Base-by-base conservation (phyloP, 2,329 filamentous ascomycete species). In the Ophiostoma pallidulum region DNA sequence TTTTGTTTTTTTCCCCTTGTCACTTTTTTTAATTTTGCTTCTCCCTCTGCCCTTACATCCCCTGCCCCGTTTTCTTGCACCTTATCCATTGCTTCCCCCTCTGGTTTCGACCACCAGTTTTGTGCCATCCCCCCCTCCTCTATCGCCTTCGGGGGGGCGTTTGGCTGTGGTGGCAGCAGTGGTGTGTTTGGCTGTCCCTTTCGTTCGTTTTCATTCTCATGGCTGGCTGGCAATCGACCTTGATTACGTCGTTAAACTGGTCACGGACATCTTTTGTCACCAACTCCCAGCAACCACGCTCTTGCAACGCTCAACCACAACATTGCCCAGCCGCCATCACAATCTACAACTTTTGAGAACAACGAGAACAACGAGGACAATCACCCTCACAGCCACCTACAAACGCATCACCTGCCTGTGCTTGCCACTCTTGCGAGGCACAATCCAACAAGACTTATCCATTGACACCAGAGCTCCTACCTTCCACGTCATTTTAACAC, bases 161-260 rank as follows among this genome's bases (percentile, higher is more conserved):
- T n/a, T n/a, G n/a, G 24, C 5, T 28, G 24, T 10, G 24, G 24
- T 28, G 5, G 5, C 10, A 10, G 24, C 24, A 10, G 24, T 28
- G 24, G 24, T 28, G 24, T 10, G 24, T 28, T 28, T 28, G 24
- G 24, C 24, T 66, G 52, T 77, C 24, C 18, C n/a, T 16, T 32
- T n/a, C n/a, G n/a, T n/a, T n/a, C n/a, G n/a, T n/a, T n/a, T n/a
- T n/a, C n/a, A n/a, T 18, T 19, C 38, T 13, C 24, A 22, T 24
- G 14, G 35, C 16, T 28, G 26, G 44, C 37, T 47, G 37, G 29
- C 22, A 43, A 28, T n/a, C 26, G 46, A 48, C 46, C 46, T 45
- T 41, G 49, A 51, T 32, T 51, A 51, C 26, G 45, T 51, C 49
- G 45, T 35, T 45, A 51, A 51, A 51, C 49, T 51, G 45, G 41